These are phyloP conservation scores for Penicillium carneum DNA, from an alignment of 2,329 filamentous ascomycete genomes.

Conservation along the genomic window DNA sequence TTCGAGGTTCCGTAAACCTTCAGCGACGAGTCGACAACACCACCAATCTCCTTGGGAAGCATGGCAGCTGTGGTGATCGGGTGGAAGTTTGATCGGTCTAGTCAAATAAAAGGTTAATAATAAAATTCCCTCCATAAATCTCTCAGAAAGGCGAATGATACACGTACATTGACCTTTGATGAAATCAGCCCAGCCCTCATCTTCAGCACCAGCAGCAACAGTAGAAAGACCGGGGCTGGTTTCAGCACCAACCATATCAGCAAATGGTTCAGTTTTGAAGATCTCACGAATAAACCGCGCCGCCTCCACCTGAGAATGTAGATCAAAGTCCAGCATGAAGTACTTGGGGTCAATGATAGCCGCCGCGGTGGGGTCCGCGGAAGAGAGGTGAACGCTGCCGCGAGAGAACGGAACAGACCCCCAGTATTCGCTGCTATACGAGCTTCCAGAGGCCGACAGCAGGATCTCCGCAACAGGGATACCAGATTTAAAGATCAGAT, in stretches of 20 bases:
- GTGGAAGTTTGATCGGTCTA: conserved; percentile 43
- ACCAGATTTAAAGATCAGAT: conserved; percentile 38
- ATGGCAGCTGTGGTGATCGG: conserved; percentile 43
- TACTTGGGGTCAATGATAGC: conserved; percentile 44
- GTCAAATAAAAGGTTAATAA: conserved; percentile 3
- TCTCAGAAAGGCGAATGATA: background rate
- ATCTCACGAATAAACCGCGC: conserved; percentile 35
- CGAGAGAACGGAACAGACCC: conserved; percentile 43
- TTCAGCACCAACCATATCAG: conserved; percentile 27
- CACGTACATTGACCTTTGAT: conserved; percentile 37
- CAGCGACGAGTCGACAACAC: conserved; percentile 44
- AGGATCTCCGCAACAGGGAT: conserved; percentile 42
- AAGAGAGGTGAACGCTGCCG: conserved; percentile 41
- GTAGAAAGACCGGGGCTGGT: conserved; percentile 30
- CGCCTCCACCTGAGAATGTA: conserved; percentile 32
- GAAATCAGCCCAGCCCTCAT: conserved; percentile 36
- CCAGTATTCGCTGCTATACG: conserved; percentile 37
- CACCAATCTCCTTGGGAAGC: conserved; percentile 42
- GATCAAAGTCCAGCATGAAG: conserved; percentile 41
- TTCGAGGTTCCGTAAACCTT: conserved; percentile 46
- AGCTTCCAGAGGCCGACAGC: conserved; percentile 29
- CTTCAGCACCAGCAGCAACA: conserved; percentile 33
- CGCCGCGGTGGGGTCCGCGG: conserved; percentile 32
- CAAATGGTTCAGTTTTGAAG: conserved; percentile 32
- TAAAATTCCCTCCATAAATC: background rate